phyloP scores from a whole-genome alignment of 2,329 filamentous ascomycete species.

The Paramyrothecium sp. region DNA sequence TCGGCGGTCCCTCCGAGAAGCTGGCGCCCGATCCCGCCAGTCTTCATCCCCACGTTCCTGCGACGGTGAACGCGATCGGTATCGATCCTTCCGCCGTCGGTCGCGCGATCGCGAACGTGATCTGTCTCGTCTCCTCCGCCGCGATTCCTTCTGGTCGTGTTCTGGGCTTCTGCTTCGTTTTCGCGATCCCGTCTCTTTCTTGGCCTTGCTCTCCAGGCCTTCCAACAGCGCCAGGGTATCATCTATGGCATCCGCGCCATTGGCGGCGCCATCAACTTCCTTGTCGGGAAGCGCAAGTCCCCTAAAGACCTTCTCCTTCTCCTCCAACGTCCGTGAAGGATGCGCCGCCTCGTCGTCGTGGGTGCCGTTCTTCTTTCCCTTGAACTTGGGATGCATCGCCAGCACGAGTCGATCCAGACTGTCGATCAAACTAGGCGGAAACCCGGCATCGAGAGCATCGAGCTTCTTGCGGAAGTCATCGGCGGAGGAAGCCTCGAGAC shows the following conservation, averaged over 20 bases:
- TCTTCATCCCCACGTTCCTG: conserved; percentile 44
- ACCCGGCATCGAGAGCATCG: conserved; percentile 73
- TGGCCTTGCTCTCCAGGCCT: conserved; percentile 69
- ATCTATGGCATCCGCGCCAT: conserved; percentile 69
- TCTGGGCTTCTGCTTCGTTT: conserved; percentile 61
- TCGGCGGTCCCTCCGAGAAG: conserved; percentile 27
- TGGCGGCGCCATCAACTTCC: conserved; percentile 36
- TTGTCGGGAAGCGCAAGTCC: conserved; percentile 86
- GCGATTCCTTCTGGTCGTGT: conserved; percentile 42
- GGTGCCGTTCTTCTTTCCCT: conserved; percentile 46
- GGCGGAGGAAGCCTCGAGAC: conserved; percentile 69
- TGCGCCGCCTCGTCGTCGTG: conserved; percentile 37
- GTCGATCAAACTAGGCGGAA: conserved; percentile 82
- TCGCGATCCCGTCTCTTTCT: conserved; percentile 44
- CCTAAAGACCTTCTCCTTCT: conserved; percentile 86
- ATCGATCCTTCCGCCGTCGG: conserved; percentile 31
- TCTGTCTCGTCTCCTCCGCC: conserved; percentile 38
- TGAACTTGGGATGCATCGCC: conserved; percentile 90
- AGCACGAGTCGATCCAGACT: conserved; percentile 86
- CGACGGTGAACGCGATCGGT: conserved; percentile 37
- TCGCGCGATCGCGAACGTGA: conserved; percentile 41
- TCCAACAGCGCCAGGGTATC: conserved; percentile 94
- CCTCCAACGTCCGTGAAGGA: conserved; percentile 50
- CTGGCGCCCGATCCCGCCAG: conserved; percentile 32
- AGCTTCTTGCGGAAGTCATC: conserved; percentile 75